Evolutionary conservation across 2,329 filamentous ascomycete species (phyloP).

Genomic region (Sporothrix phasma): DNA sequence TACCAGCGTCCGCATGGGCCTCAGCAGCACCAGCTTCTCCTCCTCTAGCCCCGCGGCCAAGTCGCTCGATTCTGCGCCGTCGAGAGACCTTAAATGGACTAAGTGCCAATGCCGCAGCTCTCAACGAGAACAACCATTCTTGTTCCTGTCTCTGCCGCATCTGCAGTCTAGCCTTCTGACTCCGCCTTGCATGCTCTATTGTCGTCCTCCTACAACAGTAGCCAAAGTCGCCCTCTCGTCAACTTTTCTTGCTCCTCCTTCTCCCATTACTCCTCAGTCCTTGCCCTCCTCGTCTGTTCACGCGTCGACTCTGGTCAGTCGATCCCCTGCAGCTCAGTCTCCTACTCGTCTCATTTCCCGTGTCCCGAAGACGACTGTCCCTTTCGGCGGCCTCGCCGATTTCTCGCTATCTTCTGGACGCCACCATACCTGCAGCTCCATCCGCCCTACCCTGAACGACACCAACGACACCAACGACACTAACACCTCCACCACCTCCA

Average conservation of each 20-base stretch:
- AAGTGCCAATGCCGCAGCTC: constrained; percentile 9
- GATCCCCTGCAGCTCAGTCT: not conserved
- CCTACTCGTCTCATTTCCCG: not conserved
- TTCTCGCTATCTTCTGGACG: constrained; percentile 3
- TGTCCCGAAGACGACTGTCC: not conserved
- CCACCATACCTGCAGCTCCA: constrained; percentile 3
- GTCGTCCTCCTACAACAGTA: not conserved
- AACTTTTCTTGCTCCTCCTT: not conserved
- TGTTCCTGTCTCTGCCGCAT: constrained; percentile 5
- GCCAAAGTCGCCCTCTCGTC: not conserved
- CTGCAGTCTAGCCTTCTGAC: not conserved
- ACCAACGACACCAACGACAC: not conserved
- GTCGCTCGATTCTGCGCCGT: constrained; percentile 15
- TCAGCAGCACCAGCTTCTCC: not conserved
- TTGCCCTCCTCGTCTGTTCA: not conserved
- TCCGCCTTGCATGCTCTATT: constrained; percentile 2
- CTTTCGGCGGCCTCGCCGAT: not conserved
- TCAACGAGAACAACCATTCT: not conserved
- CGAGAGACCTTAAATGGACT: constrained; percentile 18
- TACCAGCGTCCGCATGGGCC: constrained; percentile 1
- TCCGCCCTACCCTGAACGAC: constrained; percentile 2
- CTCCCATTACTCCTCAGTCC: not conserved
- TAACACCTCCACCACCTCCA: constrained; percentile 2
- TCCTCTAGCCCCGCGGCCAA: constrained; percentile 9
- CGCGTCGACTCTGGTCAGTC: constrained; percentile 5